Evolutionary conservation across 257 asterid genomes (phyloP), one percentile per base, ranked within the genome.

Genomic region (Scutellaria barbata): DNA sequence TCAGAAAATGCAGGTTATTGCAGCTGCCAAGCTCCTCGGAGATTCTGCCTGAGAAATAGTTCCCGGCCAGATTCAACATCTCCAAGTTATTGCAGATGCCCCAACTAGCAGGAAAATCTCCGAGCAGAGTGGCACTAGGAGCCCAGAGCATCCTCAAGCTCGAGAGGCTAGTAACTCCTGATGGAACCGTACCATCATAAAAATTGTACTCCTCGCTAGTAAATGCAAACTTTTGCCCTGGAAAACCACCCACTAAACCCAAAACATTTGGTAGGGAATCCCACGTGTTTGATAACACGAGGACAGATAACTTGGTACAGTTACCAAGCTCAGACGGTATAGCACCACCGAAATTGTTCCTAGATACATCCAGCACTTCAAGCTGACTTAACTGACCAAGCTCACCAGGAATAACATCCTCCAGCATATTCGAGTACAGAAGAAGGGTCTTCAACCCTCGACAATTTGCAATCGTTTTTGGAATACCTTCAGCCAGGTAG

Each of bases 91-190:
- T 73, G 80, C 99, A 95, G 35, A 80, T 64, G 71, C 90, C 92
- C 99, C 98, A 92, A 56, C 68, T 76, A 46, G 73, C 68, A 1
- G 96, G 98, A 40, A 95, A 79, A 25, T 77, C 73, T 52, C 95
- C 99, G 18, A 68, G 79, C 40, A 92, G 85, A 59, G 84, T 84
- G 52, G 99, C 91, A 57, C 95, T 48, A 0, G 98, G 98, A 69
- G 89, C 93, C 99, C 99, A 95, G 66, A 95, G 22, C 88, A 92
- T 82, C 84, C 85, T 88, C 93, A 95, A 82, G 82, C 88, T 88
- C 7, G 87, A 46, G 10, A 95, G 87, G 35, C 75, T 42, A 6
- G 88, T 72, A 50, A 95, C 76, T 66, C 59, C 87, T 1, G 67
- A 10, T 2, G 99, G 96, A 55, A 95, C 65, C 8, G 85, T 77